Evolutionary conservation across 306 rosid genomes (phyloP).

Genomic region (Sicyos baderoa): DNA sequence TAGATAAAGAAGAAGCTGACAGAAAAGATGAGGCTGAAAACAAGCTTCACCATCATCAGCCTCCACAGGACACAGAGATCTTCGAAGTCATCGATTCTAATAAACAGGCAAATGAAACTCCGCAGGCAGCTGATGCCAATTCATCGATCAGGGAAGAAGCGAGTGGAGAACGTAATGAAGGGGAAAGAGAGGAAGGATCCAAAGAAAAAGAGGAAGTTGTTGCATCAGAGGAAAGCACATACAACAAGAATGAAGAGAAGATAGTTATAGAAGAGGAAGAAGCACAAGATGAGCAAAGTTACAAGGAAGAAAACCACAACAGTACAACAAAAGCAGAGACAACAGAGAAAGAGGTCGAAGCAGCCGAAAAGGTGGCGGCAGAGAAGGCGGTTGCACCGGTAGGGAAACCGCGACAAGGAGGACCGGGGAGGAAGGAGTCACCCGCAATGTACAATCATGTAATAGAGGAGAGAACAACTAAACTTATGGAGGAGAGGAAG

Average conservation of each 20-base stretch:
- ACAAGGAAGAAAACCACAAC: constrained; percentile 14
- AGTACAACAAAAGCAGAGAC: constrained; percentile 17
- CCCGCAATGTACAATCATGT: constrained; percentile 51
- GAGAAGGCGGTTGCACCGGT: background rate
- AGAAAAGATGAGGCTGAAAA: too few relatives aligned
- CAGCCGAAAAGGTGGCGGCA: background rate
- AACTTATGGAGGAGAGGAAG: constrained; percentile 52
- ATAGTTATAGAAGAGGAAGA: background rate
- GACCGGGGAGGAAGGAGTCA: constrained; percentile 38
- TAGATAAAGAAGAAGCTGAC: constrained; percentile 13
- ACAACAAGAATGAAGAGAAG: constrained; percentile 1
- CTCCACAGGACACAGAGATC: too few relatives aligned
- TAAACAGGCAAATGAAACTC: too few relatives aligned
- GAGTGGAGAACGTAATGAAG: too few relatives aligned
- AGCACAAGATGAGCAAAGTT: constrained; percentile 21
- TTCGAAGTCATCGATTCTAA: too few relatives aligned
- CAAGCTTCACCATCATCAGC: too few relatives aligned
- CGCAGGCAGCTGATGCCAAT: too few relatives aligned
- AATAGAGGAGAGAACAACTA: constrained; percentile 54
- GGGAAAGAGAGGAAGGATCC: too few relatives aligned
- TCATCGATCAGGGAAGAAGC: too few relatives aligned
- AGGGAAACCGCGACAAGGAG: constrained; percentile 30
- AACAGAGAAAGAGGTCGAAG: background rate
- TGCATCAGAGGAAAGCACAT: background rate
- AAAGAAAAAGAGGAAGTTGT: constrained; percentile 11